phyloP scores from a whole-genome alignment of 768 basidiomycete genomes.

The Pleurotus ostreatus region DNA sequence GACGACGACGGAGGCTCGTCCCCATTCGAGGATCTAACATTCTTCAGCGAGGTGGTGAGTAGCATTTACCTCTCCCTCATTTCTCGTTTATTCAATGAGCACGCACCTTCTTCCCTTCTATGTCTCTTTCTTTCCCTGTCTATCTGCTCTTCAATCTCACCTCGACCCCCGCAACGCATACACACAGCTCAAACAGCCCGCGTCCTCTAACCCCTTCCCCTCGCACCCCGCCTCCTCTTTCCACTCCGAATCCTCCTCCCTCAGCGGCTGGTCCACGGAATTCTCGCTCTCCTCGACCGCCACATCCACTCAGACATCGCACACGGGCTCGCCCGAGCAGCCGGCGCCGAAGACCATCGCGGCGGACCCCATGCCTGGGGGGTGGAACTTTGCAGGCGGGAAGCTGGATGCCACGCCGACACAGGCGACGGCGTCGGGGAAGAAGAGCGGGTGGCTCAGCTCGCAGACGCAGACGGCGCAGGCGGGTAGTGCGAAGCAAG shows the following conservation, averaged over 20 bases:
- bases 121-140: background rate
- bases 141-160: background rate
- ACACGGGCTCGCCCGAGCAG: conserved; percentile 1
- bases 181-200: background rate
- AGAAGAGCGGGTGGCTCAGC: background rate
- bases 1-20: conserved; percentile 22
- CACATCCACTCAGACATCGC: background rate
- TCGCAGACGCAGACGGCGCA: no score
- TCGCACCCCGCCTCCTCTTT: background rate
- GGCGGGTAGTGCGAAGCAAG: background rate
- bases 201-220: background rate
- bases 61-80: conserved; percentile 13
- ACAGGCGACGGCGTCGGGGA: background rate
- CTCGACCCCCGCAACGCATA: background rate
- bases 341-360: background rate
- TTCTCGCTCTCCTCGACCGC: background rate
- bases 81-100: conserved; percentile 18
- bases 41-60: conserved; percentile 11
- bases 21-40: conserved; percentile 22
- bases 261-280: conserved; percentile 5
- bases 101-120: background rate
- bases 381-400: background rate
- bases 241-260: background rate
- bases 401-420: background rate
- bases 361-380: background rate